phyloP scores from a whole-genome alignment of 805 yeast species.

The Lachancea mirantina region DNA sequence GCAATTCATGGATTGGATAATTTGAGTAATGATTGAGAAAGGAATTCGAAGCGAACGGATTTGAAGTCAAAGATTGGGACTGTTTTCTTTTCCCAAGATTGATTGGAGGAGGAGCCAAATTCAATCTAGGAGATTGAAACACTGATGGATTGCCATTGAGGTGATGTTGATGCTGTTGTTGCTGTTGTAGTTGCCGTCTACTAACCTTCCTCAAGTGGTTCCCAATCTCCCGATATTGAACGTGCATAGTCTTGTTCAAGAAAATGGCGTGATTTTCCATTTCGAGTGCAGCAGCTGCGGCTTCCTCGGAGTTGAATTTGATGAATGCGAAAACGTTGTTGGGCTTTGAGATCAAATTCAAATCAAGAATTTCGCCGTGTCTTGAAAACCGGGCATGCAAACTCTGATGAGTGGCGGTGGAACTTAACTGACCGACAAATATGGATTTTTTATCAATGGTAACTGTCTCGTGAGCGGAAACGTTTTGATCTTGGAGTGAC shows the following conservation, averaged over 20 bases:
- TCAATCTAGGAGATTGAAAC: constrained; percentile 34
- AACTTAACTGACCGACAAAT: constrained; percentile 70
- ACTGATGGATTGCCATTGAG: constrained; percentile 4
- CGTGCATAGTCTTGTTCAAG: constrained; percentile 70
- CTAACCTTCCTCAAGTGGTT: constrained; percentile 10
- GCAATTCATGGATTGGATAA: constrained; percentile 6
- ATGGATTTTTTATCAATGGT: constrained; percentile 63
- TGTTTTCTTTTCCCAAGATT: constrained; percentile 45
- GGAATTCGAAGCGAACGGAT: constrained; percentile 1
- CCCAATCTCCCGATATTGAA: constrained; percentile 64
- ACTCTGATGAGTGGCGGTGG: constrained; percentile 46
- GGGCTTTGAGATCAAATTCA: constrained; percentile 48
- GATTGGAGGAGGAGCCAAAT: constrained; percentile 78
- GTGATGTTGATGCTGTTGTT: too few relatives aligned
- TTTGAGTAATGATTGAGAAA: constrained; percentile 4
- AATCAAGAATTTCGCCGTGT: constrained; percentile 59
- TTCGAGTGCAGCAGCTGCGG: constrained; percentile 85
- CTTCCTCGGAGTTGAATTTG: constrained; percentile 51
- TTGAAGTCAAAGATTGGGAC: constrained; percentile 24
- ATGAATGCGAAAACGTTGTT: constrained; percentile 64
- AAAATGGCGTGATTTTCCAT: constrained; percentile 76
- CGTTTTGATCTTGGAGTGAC: too few relatives aligned
- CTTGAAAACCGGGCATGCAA: constrained; percentile 51
- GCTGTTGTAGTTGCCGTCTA: constrained; percentile 14
- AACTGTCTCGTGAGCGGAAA: too few relatives aligned